These are phyloP conservation scores for Rhodotorula kratochvilovae DNA, from an alignment of 768 basidiomycete genomes.

Conservation along the genomic window DNA sequence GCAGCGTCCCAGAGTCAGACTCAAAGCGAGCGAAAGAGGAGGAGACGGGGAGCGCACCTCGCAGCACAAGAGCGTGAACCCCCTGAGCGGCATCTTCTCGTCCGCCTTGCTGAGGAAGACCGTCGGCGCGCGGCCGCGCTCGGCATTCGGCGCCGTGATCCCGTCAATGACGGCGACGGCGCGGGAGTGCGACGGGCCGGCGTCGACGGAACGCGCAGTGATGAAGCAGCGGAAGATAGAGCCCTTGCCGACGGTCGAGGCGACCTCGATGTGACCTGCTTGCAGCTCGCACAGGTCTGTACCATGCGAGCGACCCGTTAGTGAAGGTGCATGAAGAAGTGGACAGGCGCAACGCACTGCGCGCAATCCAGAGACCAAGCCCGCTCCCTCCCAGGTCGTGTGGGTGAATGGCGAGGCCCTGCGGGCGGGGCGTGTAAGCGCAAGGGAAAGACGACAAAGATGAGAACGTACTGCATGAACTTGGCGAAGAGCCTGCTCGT, in stretches of 20 bases:
- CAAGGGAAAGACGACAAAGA: neutral
- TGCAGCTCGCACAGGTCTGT: constrained; percentile 36
- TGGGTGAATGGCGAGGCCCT: constrained; percentile 45
- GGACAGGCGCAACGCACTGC: too few relatives aligned
- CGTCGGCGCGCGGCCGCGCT: constrained; percentile 7
- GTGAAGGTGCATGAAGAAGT: neutral
- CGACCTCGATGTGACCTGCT: constrained; percentile 31
- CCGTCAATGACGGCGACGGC: constrained; percentile 31
- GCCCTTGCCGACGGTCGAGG: constrained; percentile 28
- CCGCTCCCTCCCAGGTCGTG: constrained; percentile 47
- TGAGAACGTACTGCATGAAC: constrained; percentile 41
- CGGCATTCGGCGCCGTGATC: constrained; percentile 27
- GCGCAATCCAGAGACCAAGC: constrained; percentile 46
- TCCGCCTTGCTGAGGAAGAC: constrained; percentile 20
- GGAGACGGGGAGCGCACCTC: neutral
- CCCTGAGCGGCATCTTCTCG: constrained; percentile 2
- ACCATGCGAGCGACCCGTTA: too few relatives aligned
- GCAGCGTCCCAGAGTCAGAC: neutral
- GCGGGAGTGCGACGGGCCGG: neutral
- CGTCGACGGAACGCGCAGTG: constrained; percentile 30
- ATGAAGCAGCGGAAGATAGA: constrained; percentile 38
- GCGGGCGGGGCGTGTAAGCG: neutral
- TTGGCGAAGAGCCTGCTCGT: constrained; percentile 45
- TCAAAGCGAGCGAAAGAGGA: accelerated
- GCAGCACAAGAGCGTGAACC: constrained; percentile 23